Base-by-base conservation (phyloP, 208 protist genomes). In the Leishmania major region DNA sequence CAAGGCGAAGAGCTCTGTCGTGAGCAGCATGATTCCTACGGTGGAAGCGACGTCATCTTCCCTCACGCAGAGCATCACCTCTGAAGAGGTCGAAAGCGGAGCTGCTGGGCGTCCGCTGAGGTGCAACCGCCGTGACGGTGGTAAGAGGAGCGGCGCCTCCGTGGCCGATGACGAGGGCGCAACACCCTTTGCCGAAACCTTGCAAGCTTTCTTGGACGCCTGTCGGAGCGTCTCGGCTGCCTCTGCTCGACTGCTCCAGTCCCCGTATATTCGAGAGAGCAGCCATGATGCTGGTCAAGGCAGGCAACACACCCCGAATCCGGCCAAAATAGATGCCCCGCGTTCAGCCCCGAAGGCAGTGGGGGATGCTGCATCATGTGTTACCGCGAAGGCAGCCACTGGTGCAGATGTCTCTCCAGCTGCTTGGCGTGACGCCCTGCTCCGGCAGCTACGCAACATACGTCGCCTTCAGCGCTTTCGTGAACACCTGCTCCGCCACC, bases 391-490 rank as follows among this genome's bases (percentile, higher is more conserved):
- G 49, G 66, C 37, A 72, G 66, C 40, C 37, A 11, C 35, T 47
- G 17, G 19, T 15, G 37, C 66, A 19, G 66, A 28, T 25, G 66
- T 47, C 2, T 28, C 66, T 25, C 17, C 31, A 31, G 28, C 35
- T 74, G 8, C 55, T 1, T 82, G 78, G 74, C 66, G 78, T 15
- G 83, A 64, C 15, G 62, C 25, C 59, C 78, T 87, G 1, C 31
- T 83, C 22, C 79, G 75, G 75, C 88, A 97, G 80, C 85, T 95
- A 47, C 83, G 75, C 66, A 84, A 95, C 72, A 83, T 95, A 2
- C 86, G 87, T 10, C 87, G 87, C n/a, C 84, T 97, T 22, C 89
- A 90, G 47, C 87, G 83, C 8, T 95, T 97, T 43, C 86, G 89
- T 73, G 71, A 72, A 7, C 91, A 87, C 49, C 85, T 97, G 25